phyloP scores from a whole-genome alignment of 768 basidiomycete genomes.

The Serendipita sp. region DNA sequence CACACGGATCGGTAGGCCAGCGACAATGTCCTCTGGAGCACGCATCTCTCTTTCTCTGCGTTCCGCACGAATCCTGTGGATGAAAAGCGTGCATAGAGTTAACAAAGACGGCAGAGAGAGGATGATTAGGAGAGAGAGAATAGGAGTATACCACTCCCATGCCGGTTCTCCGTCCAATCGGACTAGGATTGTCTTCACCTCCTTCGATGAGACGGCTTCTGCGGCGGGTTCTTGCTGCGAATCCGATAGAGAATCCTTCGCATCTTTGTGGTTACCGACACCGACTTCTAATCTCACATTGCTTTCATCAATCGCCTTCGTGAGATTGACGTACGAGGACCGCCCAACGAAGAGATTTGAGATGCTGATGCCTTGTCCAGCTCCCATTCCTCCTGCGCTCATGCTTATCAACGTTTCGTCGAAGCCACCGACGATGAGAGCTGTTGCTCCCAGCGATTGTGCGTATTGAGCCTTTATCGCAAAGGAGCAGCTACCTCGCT shows the following conservation, averaged over 20 bases:
- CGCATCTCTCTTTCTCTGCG: conserved; percentile 45
- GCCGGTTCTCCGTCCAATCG: conserved; percentile 24
- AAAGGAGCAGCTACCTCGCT: conserved; percentile 82
- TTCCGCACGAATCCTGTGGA: conserved; percentile 74
- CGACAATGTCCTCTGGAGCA: conserved; percentile 67
- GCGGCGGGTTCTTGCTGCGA: not conserved
- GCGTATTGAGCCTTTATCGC: conserved; percentile 67
- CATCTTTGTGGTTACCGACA: not conserved
- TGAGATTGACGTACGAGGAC: not conserved
- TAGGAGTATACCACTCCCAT: conserved; percentile 89
- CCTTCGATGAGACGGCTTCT: not conserved
- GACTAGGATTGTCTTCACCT: conserved; percentile 11
- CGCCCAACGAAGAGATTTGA: not conserved
- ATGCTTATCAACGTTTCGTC: not conserved
- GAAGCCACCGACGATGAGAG: conserved; percentile 77
- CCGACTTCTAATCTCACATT: not conserved
- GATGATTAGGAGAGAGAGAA: conserved; percentile 74
- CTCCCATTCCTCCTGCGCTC: not conserved
- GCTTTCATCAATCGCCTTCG: not conserved
- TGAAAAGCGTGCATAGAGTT: conserved; percentile 74
- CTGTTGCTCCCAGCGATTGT: conserved; percentile 59
- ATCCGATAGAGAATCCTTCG: not conserved
- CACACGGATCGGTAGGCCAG: conserved; percentile 62
- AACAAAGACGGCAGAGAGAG: conserved; percentile 80
- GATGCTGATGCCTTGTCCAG: not conserved